Evolutionary conservation across 306 rosid genomes (phyloP), one percentile per base, ranked within the genome.

Genomic region (Rosa lucieae): DNA sequence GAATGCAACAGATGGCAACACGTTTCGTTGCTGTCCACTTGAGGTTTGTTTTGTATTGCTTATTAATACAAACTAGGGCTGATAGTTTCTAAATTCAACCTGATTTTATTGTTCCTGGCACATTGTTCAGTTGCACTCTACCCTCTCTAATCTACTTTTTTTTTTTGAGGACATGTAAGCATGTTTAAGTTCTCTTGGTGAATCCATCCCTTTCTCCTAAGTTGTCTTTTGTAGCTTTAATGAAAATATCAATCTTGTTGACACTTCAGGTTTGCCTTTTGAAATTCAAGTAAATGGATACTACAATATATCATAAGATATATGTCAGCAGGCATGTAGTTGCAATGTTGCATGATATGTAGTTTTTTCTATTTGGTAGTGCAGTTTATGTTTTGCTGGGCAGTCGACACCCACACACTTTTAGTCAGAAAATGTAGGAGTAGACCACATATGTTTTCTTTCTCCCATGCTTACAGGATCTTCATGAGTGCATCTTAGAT

Each of bases 1-100:
- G 88, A 78, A 96, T 96, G 97, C 90, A 73, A 73, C 85, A 89
- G 89, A 91, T 88, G 99, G 88, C 91, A 23, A 81, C 59, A 71
- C 97, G 86, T 39, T 96, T 88, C 73, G 90, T 93, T 87, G 96
- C 99, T 63, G 86, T 96, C 82, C 99, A 96, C 90, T 84, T 96
- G 86, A 91, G 99, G 99, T 93, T 83, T 86, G 93, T 82, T 76
- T 61, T 29, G 5, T 11, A 44, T 67, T 68, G 23, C 71, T 67
- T 56, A 7, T 66, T 42, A 15, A 13, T 62, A 66, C 21, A 79
- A 66, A 37, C 79, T 76, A 13, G 12, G 44, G 20, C 20, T 37
- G n/a, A n/a, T 73, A 39, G 68, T 70, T 17, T 80, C 70, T 55
- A 48, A 74, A 70, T 78, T 83, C 75, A 75, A 79, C 52, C 42